Percentiles rank a stretch among this genome's conserved stretches.
Conservation (phyloP, 2,329 filamentous ascomycete species). For the Ophiocordyceps robertsii region DNA sequence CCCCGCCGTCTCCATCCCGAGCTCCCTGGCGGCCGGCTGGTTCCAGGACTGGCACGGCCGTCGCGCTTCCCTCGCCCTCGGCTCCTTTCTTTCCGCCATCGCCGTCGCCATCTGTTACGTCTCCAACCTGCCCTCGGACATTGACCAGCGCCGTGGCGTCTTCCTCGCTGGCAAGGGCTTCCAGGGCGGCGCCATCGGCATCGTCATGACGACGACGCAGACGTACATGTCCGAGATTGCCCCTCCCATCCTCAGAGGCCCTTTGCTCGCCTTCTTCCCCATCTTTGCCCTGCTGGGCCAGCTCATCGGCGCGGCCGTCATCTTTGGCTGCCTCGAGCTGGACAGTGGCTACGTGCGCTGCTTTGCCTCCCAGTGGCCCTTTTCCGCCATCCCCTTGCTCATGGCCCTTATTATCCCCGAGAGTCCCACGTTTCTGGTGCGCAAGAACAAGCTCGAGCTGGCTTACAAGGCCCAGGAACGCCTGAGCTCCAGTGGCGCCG, state of each 20-base stretch:
- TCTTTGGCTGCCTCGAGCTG: constrained; percentile 18
- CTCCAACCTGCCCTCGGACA: constrained; percentile 8
- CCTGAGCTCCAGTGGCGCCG: constrained; percentile 27
- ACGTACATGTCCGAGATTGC: constrained; percentile 39
- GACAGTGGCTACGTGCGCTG: constrained; percentile 23
- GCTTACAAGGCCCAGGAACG: constrained; percentile 32
- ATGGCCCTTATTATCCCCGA: constrained; percentile 33
- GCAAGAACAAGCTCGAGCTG: constrained; percentile 22
- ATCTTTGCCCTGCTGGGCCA: constrained; percentile 34
- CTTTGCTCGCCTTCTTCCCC: constrained; percentile 33
- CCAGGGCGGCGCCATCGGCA: constrained; percentile 30
- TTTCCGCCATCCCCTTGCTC: constrained; percentile 25
- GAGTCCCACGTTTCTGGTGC: constrained; percentile 33
- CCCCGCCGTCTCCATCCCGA: constrained; percentile 23
- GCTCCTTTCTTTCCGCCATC: constrained; percentile 20
- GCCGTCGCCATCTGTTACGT: constrained; percentile 19
- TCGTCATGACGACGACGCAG: constrained; percentile 26
- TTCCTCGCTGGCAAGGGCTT: constrained; percentile 32
- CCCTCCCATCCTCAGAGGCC: constrained; percentile 29
- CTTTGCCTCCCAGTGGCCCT: constrained; percentile 30
- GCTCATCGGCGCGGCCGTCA: constrained; percentile 28
- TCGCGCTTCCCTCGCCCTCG: constrained; percentile 18
- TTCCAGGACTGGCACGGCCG: constrained; percentile 27
- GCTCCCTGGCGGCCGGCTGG: constrained; percentile 21
- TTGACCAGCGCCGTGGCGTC: constrained; percentile 17